These are phyloP conservation scores for Phialophora tarda DNA, from an alignment of 2,329 filamentous ascomycete genomes.

Conservation along the genomic window DNA sequence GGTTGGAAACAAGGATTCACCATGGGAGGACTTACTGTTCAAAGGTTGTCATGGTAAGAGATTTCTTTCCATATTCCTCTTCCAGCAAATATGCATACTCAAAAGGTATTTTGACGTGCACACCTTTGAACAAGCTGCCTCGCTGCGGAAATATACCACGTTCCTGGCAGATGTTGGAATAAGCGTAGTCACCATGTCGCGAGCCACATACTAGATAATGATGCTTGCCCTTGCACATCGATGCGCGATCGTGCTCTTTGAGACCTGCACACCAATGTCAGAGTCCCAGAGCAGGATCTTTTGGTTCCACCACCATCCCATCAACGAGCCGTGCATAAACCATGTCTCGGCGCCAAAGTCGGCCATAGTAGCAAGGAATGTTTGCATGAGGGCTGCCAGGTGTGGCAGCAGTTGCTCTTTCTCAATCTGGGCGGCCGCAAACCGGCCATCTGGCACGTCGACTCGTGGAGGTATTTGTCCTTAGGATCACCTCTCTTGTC, in stretches of 20 bases:
- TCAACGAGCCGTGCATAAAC: constrained; percentile 67
- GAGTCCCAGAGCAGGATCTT: constrained; percentile 67
- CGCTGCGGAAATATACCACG: constrained; percentile 64
- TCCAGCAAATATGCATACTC: constrained; percentile 60
- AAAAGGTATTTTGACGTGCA: constrained; percentile 61
- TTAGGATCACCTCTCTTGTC: too few species aligned
- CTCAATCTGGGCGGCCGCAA: constrained; percentile 54
- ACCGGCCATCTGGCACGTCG: constrained; percentile 54
- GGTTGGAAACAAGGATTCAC: too few species aligned
- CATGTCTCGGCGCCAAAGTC: constrained; percentile 64
- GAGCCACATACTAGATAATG: constrained; percentile 51
- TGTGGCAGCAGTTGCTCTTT: constrained; percentile 55
- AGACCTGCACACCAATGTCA: constrained; percentile 65
- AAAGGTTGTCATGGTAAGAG: constrained; percentile 55
- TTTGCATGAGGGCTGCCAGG: constrained; percentile 59
- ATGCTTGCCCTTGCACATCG: constrained; percentile 65
- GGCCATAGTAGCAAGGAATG: constrained; percentile 63
- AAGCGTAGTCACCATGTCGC: neutral
- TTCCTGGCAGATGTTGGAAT: constrained; percentile 41
- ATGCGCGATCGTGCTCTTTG: constrained; percentile 58
- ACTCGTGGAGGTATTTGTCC: too few species aligned
- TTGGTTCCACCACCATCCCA: constrained; percentile 69
- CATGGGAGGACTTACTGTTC: constrained; percentile 44
- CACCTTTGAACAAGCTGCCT: constrained; percentile 59
- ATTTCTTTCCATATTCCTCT: constrained; percentile 60